Percentiles rank a stretch among this genome's conserved stretches.
Evolutionary conservation across 768 basidiomycete species (phyloP).

Genomic region (Mrakia hoshinonis): DNA sequence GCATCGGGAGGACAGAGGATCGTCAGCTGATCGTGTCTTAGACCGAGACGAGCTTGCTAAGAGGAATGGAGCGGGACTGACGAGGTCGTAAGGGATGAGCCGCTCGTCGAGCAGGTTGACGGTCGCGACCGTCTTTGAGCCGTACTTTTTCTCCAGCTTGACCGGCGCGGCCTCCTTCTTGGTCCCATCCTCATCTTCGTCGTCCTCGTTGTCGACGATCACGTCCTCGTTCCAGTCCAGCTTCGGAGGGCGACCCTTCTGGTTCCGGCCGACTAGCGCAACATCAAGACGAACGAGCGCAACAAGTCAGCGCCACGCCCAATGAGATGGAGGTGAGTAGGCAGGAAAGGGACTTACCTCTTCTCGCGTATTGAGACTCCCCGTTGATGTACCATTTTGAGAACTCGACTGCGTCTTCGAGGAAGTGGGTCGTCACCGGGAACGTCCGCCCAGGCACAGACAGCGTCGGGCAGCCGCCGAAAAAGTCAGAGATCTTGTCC

Average conservation of each 20-base stretch:
- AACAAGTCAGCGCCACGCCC: background rate
- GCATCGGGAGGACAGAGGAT: no score
- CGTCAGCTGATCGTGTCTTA: no score
- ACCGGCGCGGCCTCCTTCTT: constrained; percentile 35
- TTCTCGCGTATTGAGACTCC: constrained; percentile 58
- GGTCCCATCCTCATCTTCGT: constrained; percentile 48
- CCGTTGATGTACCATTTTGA: constrained; percentile 65
- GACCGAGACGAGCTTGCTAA: no score
- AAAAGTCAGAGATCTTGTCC: constrained; percentile 67
- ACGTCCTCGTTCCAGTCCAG: constrained; percentile 74
- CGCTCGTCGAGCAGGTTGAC: constrained; percentile 81
- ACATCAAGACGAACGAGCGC: no score
- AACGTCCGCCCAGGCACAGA: constrained; percentile 90
- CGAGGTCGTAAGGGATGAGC: constrained; percentile 77
- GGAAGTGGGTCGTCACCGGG: constrained; percentile 72
- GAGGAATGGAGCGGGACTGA: background rate
- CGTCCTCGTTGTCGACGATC: constrained; percentile 54
- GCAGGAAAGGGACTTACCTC: constrained; percentile 27
- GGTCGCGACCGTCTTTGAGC: constrained; percentile 60
- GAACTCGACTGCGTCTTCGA: constrained; percentile 64
- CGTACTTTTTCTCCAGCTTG: constrained; percentile 65
- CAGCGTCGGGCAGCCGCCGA: constrained; percentile 70
- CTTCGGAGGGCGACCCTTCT: constrained; percentile 33
- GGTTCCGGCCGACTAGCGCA: constrained; percentile 4
- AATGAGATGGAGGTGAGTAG: background rate